phyloP scores from a whole-genome alignment of 306 rosid species.

The Rosa lucieae region DNA sequence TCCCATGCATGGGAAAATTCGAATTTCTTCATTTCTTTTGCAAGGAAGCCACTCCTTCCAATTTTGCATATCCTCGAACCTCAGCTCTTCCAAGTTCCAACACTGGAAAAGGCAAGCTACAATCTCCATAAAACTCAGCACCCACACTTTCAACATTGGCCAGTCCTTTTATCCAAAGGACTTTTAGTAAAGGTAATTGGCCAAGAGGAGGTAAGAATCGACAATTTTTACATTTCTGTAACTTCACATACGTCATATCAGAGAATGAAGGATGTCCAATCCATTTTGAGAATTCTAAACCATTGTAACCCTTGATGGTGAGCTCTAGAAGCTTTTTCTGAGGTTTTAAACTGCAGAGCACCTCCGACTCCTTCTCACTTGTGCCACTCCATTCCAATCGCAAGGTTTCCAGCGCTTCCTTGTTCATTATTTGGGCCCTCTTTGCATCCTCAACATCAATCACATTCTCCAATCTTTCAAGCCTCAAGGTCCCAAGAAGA shows the following conservation, averaged over 20 bases:
- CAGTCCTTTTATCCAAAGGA: not conserved
- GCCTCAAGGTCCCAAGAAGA: not conserved
- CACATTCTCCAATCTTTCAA: conserved; percentile 24
- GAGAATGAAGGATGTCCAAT: conserved; percentile 1
- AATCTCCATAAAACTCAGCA: conserved; percentile 8
- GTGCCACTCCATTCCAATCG: conserved; percentile 4
- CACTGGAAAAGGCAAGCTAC: not conserved
- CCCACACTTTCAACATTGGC: not conserved
- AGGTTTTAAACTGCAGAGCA: conserved; percentile 8
- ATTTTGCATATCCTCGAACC: not conserved
- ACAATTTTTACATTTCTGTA: not conserved
- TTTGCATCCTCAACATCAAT: not conserved
- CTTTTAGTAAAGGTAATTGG: conserved; percentile 7
- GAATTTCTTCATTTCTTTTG: not conserved
- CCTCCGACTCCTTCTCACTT: not conserved
- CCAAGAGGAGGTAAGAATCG: conserved; percentile 13
- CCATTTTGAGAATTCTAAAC: conserved; percentile 22
- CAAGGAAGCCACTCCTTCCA: conserved; percentile 16
- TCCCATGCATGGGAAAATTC: not conserved
- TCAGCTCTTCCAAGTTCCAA: conserved; percentile 13
- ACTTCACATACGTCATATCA: not conserved
- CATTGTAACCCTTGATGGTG: not conserved
- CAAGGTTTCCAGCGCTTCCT: conserved; percentile 9
- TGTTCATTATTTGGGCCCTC: not conserved
- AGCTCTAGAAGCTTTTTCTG: conserved; percentile 15